Percentiles rank a stretch among this genome's conserved stretches.
Conservation (phyloP, 73 alveolate genomes). For the Uronychia binucleata region DNA sequence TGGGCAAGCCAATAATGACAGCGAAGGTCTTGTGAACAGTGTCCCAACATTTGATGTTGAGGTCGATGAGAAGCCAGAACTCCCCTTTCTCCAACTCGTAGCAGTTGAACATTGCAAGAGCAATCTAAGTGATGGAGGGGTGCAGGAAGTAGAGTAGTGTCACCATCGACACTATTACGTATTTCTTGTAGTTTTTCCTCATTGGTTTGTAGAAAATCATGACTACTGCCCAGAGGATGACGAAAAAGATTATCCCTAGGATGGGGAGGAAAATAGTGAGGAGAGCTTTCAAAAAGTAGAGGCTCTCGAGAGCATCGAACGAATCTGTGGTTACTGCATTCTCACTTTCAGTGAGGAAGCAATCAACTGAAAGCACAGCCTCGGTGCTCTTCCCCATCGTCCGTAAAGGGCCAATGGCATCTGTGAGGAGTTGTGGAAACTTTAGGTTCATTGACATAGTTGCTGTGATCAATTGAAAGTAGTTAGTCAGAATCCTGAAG, state of each 20-base stretch:
- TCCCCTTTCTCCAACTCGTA: slow-evolving; percentile 46
- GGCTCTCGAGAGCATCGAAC: not conserved
- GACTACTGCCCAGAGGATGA: slow-evolving; percentile 24
- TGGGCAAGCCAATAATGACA: slow-evolving; percentile 33
- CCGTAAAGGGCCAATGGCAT: slow-evolving; percentile 19
- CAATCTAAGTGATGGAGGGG: slow-evolving; percentile 41
- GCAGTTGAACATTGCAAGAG: slow-evolving; percentile 43
- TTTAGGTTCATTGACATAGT: slow-evolving; percentile 56
- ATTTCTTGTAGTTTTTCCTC: slow-evolving; percentile 7
- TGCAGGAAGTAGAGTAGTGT: slow-evolving; percentile 37
- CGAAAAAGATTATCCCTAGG: not conserved
- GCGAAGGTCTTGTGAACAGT: slow-evolving; percentile 16
- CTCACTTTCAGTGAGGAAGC: slow-evolving; percentile 18
- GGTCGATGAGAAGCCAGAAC: slow-evolving; percentile 31
- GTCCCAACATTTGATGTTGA: slow-evolving; percentile 38
- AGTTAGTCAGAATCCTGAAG: slow-evolving; percentile 56
- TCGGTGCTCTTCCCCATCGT: slow-evolving; percentile 36
- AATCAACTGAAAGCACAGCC: slow-evolving; percentile 61
- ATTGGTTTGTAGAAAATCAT: not conserved
- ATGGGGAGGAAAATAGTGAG: slow-evolving; percentile 18
- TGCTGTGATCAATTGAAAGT: slow-evolving; percentile 51
- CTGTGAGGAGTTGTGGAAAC: slow-evolving; percentile 40
- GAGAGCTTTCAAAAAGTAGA: slow-evolving; percentile 21
- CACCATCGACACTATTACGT: slow-evolving; percentile 22
- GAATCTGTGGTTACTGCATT: not conserved